Base-by-base conservation (phyloP, 768 basidiomycete genomes). In the Vararia minispora region DNA sequence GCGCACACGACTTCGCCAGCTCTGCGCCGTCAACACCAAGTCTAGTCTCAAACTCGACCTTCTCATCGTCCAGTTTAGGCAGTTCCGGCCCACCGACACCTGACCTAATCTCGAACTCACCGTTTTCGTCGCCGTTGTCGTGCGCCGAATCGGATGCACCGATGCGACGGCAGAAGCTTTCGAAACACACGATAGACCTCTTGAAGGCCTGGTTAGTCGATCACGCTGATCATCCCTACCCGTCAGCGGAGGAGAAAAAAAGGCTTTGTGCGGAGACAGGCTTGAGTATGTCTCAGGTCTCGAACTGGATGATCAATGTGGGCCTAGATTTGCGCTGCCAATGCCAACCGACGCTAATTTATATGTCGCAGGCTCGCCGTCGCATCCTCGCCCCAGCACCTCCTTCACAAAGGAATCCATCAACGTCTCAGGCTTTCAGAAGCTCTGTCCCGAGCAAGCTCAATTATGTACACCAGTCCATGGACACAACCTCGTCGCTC, bases 261-360 rank as follows among this genome's bases (percentile, higher is more conserved):
- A 80, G 83, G 55, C 62, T 90, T 47, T 89, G 86, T 58, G 74
- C 81, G 50, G 81, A 82, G 27, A 90, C 86, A 2, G 84, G 84
- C 18, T 62, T 90, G 45, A 84, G 78, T 62, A 89, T 89, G 84
- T 76, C 71, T 59, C 86, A 90, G 58, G 84, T 89, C 1, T 86
- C 83, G 36, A 89, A 89, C 57, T 89, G 86, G 86, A 89, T 89
- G 86, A 89, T 89, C 53, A 89, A 89, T 50, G 86, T 39, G 37
- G 73, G 61, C n/a, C 31, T 42, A n/a, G 14, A 14, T 34, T 29
- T 11, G 21, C 35, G 42, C 40, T 33, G 17, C 44, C 46, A 20
- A 38, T 33, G 41, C 39, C 2, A 35, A 39, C 44, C 52, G 42
- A 52, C 35, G 36, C 30, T 22, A n/a, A n/a, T n/a, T n/a, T n/a